Evolutionary conservation across 805 yeast species (phyloP), one percentile per base, ranked within the genome.

Genomic region (Teunomyces stri): DNA sequence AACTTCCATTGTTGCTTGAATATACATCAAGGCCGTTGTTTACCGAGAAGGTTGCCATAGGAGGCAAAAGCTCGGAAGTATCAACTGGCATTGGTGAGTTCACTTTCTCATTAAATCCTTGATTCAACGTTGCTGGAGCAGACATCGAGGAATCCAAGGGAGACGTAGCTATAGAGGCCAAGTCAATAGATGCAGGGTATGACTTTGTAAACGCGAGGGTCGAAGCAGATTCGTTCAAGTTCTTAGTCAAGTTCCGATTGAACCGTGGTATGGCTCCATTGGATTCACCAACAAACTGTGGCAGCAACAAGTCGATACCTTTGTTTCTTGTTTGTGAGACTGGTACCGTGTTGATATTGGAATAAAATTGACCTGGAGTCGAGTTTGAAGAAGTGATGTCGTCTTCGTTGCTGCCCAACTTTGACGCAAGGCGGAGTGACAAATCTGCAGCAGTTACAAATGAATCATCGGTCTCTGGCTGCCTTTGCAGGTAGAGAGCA

Each of bases 171-270:
- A 79, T 78, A 25, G 79, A 72, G n/a, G 82, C 76, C 44, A 82
- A 64, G 56, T 81, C 81, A 29, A 78, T 69, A 6, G 81, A 72
- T 3, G 83, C 74, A 11, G 75, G 79, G 48, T 75, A 74, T 7
- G 84, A 79, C 48, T 64, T 65, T 15, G 61, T 53, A 49, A 56
- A 57, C 13, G 55, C 36, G 38, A 28, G 29, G 37, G 43, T 28
- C 30, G 40, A 25, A 16, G 31, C 22, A 11, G 57, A 43, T 34
- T 49, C 49, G 9, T 13, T 37, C 16, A 37, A 20, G 40, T 37
- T 37, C 29, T 37, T 21, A 11, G 40, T 37, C 27, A 37, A 20
- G 29, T 37, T 21, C 15, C 29, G 40, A 29, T 22, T 37, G 29
- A 21, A 37, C 18, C 40, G 40, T 6, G 40, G 40, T 18, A 20